Conservation (phyloP, 805 yeast species). For the Deakozyma indianensis region DNA sequence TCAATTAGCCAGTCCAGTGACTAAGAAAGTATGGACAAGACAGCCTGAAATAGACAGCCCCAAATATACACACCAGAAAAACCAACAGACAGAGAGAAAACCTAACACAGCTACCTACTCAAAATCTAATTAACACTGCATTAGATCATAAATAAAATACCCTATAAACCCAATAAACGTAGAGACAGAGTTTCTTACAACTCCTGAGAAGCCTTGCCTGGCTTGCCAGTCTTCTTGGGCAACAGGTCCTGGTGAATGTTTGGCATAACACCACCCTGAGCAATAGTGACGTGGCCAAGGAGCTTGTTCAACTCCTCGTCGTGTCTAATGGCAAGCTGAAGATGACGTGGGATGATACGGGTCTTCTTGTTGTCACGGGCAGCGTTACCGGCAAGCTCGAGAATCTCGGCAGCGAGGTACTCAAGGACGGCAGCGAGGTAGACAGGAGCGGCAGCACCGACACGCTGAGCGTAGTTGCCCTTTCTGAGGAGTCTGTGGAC, state of each 20-base stretch:
- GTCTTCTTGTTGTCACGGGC: constrained; percentile 91
- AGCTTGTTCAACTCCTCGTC: constrained; percentile 94
- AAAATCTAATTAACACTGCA: background rate
- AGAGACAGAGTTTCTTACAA: constrained; percentile 12
- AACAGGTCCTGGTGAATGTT: constrained; percentile 75
- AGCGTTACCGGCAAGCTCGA: constrained; percentile 97
- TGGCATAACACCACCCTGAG: constrained; percentile 96
- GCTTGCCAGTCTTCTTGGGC: constrained; percentile 36
- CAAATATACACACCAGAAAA: no score
- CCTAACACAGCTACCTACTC: no score
- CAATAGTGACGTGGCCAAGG: constrained; percentile 80
- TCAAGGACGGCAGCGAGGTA: constrained; percentile 92
- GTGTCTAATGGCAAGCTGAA: constrained; percentile 93
- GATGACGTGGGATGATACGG: constrained; percentile 95
- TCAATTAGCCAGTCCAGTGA: no score
- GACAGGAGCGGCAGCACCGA: constrained; percentile 82
- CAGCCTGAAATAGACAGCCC: no score
- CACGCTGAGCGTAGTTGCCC: constrained; percentile 59
- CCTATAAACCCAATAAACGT: background rate
- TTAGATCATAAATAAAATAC: background rate
- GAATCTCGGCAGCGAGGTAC: constrained; percentile 90
- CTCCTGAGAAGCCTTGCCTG: constrained; percentile 26
- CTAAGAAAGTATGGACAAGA: no score
- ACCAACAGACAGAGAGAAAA: no score
- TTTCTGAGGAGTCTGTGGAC: constrained; percentile 89